Conservation (phyloP, 2,329 filamentous ascomycete genomes). For the Colletotrichum chlorophyti region DNA sequence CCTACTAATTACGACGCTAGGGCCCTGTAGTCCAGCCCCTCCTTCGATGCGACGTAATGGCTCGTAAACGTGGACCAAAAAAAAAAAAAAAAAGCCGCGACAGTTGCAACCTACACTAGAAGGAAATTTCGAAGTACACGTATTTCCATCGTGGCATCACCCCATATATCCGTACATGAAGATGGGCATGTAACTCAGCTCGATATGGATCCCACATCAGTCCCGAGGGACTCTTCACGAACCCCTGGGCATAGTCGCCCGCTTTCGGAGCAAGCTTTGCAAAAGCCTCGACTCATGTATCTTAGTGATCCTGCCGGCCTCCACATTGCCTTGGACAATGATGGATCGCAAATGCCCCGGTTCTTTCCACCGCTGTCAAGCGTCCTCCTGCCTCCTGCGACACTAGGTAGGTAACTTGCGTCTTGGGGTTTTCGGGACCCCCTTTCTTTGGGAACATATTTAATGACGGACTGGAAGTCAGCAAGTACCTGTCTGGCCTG, state of each 20-base stretch:
- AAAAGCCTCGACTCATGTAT: conserved; percentile 19
- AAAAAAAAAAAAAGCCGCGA: no score
- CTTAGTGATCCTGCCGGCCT: conserved; percentile 23
- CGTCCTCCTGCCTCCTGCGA: neutral
- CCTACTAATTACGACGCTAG: no score
- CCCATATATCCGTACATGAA: no score
- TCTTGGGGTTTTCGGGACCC: neutral
- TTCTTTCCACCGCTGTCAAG: conserved; percentile 11
- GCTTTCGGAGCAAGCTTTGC: conserved; percentile 27
- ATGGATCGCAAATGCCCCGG: conserved; percentile 8
- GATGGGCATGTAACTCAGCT: no score
- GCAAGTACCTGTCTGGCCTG: neutral
- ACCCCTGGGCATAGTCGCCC: conserved; percentile 12
- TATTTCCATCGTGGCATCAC: no score
- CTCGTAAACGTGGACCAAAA: no score
- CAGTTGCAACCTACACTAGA: no score
- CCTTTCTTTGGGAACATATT: no score
- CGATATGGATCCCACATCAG: neutral
- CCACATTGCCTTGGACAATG: neutral
- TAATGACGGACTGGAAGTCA: no score
- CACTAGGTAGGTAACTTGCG: neutral
- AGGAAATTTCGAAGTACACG: no score
- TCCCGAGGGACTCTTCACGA: conserved; percentile 25
- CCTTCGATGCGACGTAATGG: no score
- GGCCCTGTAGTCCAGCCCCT: no score